Conservation (phyloP, 2,329 filamentous ascomycete species). For the Calonectria ilicicola region DNA sequence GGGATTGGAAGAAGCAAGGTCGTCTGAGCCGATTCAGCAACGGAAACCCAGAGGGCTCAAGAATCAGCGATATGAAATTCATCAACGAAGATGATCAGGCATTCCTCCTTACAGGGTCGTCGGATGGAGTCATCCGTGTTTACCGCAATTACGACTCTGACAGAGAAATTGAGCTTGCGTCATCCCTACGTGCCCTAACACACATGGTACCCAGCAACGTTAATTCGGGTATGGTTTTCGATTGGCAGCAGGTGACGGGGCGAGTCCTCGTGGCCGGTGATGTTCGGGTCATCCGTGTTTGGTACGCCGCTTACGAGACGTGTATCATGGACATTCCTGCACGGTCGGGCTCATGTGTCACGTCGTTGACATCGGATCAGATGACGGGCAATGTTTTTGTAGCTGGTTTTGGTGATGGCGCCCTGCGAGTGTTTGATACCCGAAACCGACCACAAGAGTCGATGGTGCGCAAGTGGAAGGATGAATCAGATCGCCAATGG, state of each 20-base stretch:
- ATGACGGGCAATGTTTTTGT: constrained; percentile 97
- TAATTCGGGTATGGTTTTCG: constrained; percentile 95
- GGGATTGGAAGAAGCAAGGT: constrained; percentile 88
- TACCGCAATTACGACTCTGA: constrained; percentile 91
- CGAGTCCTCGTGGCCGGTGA: constrained; percentile 96
- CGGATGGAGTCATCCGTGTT: constrained; percentile 92
- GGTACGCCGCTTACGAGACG: constrained; percentile 94
- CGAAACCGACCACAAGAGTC: constrained; percentile 84
- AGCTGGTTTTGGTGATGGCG: constrained; percentile 95
- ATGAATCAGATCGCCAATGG: constrained; percentile 88
- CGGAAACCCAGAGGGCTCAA: constrained; percentile 90
- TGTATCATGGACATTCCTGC: constrained; percentile 95
- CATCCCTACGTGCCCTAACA: constrained; percentile 90
- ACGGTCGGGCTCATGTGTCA: constrained; percentile 94
- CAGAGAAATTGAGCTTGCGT: constrained; percentile 83
- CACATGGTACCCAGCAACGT: constrained; percentile 95
- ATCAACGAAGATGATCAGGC: constrained; percentile 99
- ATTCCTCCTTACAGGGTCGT: constrained; percentile 93
- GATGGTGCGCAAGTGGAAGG: constrained; percentile 97
- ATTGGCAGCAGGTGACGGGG: constrained; percentile 99
- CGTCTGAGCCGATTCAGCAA: constrained; percentile 90
- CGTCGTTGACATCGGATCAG: constrained; percentile 94
- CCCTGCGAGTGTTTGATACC: constrained; percentile 93
- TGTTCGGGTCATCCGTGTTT: constrained; percentile 93
- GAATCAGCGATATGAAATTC: constrained; percentile 94